Base-by-base conservation (phyloP, 352 stramenopile species). In the Phytophthora agathidicida region DNA sequence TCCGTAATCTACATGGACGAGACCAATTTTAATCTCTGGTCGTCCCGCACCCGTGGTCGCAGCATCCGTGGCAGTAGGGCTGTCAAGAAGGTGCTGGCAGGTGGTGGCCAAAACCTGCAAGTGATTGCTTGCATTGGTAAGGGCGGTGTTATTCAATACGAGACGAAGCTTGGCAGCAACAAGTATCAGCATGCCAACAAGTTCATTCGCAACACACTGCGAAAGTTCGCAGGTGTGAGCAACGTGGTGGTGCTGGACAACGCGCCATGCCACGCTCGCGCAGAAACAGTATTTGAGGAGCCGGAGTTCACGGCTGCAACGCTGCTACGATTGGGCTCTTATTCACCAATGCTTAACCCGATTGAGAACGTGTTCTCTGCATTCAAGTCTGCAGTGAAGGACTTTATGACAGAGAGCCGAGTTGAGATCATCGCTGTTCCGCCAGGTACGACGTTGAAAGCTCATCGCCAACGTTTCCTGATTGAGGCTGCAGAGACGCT, bases 11-110 rank as follows among this genome's bases (percentile, higher is more conserved):
- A 71, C 36, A 37, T 66, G 7, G 55, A 62, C 22, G 62, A 63
- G 10, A 71, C 36, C 0, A 71, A 66, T 31, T 60, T 71, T 17
- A 71, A 71, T 24, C 32, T 61, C 0, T 64, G 60, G 47, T 27
- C 27, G 0, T 37, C 38, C 1, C 1, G 51, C 7, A 59, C 28
- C 7, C 16, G 42, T n/a, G 50, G 36, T 0, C 24, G 38, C 1
- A 45, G 50, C 16, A n/a, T 20, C 2, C 32, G 33, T 17, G 10
- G 50, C 1, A 23, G 3, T 0, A 19, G 50, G 2, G 27, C 31
- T 24, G 43, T 53, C 0, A 39, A 68, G 14, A 41, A 59, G 24
- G 16, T 46, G 1, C 33, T 62, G 16, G 24, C 44, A 16, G 32
- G 50, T 0, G 28, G 59, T 13, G 60, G 51, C 5, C 28, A 59